Base-by-base conservation (phyloP, 306 rosid genomes). In the Glycyrrhiza uralensis region DNA sequence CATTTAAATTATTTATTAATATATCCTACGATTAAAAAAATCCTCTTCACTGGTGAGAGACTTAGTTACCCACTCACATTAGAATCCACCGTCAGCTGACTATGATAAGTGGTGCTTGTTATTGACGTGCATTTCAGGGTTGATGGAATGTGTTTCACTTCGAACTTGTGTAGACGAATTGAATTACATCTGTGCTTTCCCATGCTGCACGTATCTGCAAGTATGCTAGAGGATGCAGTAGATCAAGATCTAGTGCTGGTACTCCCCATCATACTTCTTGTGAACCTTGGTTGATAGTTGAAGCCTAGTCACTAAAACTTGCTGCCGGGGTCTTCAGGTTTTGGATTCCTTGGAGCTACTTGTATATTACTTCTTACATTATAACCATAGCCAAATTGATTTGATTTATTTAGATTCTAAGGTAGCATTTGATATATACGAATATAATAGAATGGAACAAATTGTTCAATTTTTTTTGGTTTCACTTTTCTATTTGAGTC, bases 101-200 rank as follows among this genome's bases (percentile, higher is more conserved):
- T 39, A 15, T 51, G 69, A 49, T 51, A 51, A 33, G 18, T 35
- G 63, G 35, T 23, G 63, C 58, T 66, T 45, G 57, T 29, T 46
- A 29, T 18, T 30, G 18, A 45, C 17, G 6, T 28, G 42, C 24
- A 41, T 67, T 56, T 24, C 14, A n/a, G 54, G 12, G 55, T 63
- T 38, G 20, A 51, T 15, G 72, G 55, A 75, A 18, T 17, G 57
- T 64, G 35, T 39, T 64, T 51, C 79, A 56, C 59, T 64, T 63
- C 79, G 52, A 50, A 26, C 33, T 72, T 73, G 60, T 36, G 49
- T n/a, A 6, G 71, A 58, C 13, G 65, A 66, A 72, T 54, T 79
- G 57, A 64, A 59, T 63, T 45, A 1, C 4, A 44, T 46, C 29
- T 46, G 20, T 54, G 17, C 65, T 5, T 64, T 44, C 32, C 20